Base-by-base conservation (phyloP, 2,329 filamentous ascomycete genomes). In the Xylariaceae sp. region DNA sequence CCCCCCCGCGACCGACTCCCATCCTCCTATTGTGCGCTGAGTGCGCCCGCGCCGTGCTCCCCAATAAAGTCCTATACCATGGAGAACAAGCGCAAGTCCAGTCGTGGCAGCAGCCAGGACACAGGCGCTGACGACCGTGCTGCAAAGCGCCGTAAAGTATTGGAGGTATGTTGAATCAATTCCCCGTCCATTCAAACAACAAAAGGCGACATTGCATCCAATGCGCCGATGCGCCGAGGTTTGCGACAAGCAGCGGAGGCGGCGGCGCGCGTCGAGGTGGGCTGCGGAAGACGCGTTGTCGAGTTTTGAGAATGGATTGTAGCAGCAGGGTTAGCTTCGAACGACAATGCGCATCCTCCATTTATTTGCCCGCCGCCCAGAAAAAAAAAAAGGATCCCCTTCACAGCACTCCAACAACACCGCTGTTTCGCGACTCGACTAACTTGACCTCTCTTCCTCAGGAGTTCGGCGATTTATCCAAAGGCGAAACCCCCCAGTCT, bases 401-500 rank as follows among this genome's bases (percentile, higher is more conserved):
- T n/a, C n/a, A n/a, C n/a, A 40, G 19, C 35, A 14, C 36, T 42
- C 39, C 20, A 32, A 25, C 39, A 35, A 16, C 10, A n/a, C 27
- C 39, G 42, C 23, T 27, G 27, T 44, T 34, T n/a, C 22, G 29
- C 21, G 5, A 10, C 19, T 22, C 42, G 25, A 42, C 47, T 52
- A 39, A 55, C 44, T 42, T 29, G 17, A 36, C 14, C 25, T n/a
- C 22, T 17, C 41, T 32, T 22, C 29, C 25, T 25, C 50, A 68
- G 60, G 67, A 71, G 51, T 77, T 72, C 53, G 73, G 61, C n/a
- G 61, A 79, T 50, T 65, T 79, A 22, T 64, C 69, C 38, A 69
- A 75, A 46, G 73, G 72, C 54, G 86, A 91, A 67, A 82, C 78
- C 14, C 67, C 70, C 43, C 82, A 86, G 62, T 82, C 82, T 14